phyloP scores from a whole-genome alignment of 768 basidiomycete species.

The Sarcodon sp. region DNA sequence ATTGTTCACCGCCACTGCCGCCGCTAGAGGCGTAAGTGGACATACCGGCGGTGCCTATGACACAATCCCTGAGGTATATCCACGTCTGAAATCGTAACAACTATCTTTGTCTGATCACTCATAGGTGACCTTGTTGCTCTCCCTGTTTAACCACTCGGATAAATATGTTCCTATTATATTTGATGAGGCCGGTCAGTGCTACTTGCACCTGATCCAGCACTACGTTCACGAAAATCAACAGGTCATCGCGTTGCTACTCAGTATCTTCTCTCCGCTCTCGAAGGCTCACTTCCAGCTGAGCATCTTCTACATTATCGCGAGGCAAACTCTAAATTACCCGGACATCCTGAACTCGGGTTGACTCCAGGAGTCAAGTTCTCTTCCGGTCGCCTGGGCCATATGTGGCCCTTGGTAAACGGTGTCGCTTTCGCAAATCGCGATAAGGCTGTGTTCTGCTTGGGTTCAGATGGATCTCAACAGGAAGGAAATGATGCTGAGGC shows the following conservation, averaged over 20 bases:
- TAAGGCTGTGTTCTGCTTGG: conserved; percentile 71
- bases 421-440: conserved; percentile 68
- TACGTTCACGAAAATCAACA: conserved; percentile 13
- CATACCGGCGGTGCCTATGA: conserved; percentile 53
- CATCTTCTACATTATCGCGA: conserved; percentile 79
- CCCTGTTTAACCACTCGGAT: conserved; percentile 53
- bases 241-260: conserved; percentile 89
- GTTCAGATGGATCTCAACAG: conserved; percentile 85
- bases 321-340: conserved; percentile 78
- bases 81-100: no score
- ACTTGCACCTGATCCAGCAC: not conserved
- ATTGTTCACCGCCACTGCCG: conserved; percentile 75
- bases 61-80: conserved; percentile 56
- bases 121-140: conserved; percentile 56
- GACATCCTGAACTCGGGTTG: conserved; percentile 80
- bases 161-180: conserved; percentile 61
- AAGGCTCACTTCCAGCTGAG: conserved; percentile 57
- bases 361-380: conserved; percentile 93
- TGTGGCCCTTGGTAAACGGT: conserved; percentile 86
- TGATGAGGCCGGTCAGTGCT: conserved; percentile 65
- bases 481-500: conserved; percentile 90
- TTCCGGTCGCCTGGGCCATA: conserved; percentile 84
- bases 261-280: conserved; percentile 70
- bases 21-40: conserved; percentile 77
- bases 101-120: no score